Evolutionary conservation across 202 grass and related monocot species (phyloP).

Genomic region (Carex arenaria): DNA sequence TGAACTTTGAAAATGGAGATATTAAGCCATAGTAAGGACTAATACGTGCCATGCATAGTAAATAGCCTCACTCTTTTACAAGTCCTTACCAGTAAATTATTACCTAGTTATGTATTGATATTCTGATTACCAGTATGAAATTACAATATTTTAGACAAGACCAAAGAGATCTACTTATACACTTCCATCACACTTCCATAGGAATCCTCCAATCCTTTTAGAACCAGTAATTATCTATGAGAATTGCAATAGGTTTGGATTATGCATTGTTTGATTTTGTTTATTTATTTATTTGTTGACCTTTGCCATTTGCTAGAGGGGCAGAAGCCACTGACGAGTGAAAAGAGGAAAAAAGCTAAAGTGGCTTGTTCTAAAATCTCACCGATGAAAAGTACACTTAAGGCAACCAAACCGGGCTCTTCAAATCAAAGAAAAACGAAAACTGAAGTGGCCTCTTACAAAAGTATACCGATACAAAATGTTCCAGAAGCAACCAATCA

Average conservation of each 20-base stretch:
- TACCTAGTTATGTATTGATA: background rate
- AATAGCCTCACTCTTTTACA: background rate
- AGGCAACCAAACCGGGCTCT: constrained; percentile 18
- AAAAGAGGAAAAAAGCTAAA: constrained; percentile 7
- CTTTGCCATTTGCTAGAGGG: background rate
- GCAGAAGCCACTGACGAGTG: background rate
- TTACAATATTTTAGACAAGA: background rate
- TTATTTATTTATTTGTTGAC: background rate
- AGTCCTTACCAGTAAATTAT: background rate
- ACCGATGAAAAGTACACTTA: constrained; percentile 30
- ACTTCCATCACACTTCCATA: background rate
- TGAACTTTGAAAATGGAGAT: no score
- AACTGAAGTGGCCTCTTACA: constrained; percentile 23
- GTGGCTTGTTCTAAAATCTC: constrained; percentile 7
- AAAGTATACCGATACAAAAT: constrained; percentile 28
- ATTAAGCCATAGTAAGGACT: no score
- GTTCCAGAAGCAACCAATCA: constrained; percentile 31
- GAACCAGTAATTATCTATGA: background rate
- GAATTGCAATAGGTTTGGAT: background rate
- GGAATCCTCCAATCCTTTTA: constrained; percentile 1
- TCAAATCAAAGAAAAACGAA: constrained; percentile 41
- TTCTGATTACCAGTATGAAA: background rate
- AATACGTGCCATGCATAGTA: no score
- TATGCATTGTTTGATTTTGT: background rate
- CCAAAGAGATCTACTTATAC: background rate